Evolutionary conservation across 768 basidiomycete species (phyloP).

Genomic region (Trametes sanguinea): DNA sequence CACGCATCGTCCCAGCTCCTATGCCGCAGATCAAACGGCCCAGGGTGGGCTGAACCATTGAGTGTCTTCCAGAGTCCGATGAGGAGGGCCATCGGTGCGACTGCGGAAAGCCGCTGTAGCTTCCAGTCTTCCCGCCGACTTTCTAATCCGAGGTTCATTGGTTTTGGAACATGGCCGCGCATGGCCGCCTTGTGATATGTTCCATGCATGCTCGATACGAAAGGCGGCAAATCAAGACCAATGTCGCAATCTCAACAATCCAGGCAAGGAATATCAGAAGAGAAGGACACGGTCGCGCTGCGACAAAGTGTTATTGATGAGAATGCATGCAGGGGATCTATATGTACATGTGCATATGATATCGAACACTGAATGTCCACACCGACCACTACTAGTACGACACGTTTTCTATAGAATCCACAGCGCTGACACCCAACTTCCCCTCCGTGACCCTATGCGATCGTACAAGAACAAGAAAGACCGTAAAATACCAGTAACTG

Average conservation of each 20-base stretch:
- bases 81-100: background rate
- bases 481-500: constrained; percentile 1
- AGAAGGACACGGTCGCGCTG: background rate
- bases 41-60: background rate
- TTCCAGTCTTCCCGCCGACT: constrained; percentile 1
- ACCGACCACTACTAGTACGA: background rate
- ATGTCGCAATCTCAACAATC: background rate
- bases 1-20: background rate
- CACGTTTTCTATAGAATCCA: background rate
- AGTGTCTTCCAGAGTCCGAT: background rate
- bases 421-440: background rate
- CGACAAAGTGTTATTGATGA: background rate
- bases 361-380: constrained; percentile 1
- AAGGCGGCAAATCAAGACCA: background rate
- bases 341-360: constrained; percentile 2
- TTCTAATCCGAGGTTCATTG: background rate
- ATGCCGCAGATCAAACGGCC: background rate
- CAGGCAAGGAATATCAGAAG: background rate
- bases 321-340: constrained; percentile 5
- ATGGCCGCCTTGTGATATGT: background rate
- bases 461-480: background rate
- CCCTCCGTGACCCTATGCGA: background rate
- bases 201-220: background rate
- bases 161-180: background rate
- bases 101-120: background rate